Base-by-base conservation (phyloP, 2,329 filamentous ascomycete species). In the Diaporthe vaccinii region DNA sequence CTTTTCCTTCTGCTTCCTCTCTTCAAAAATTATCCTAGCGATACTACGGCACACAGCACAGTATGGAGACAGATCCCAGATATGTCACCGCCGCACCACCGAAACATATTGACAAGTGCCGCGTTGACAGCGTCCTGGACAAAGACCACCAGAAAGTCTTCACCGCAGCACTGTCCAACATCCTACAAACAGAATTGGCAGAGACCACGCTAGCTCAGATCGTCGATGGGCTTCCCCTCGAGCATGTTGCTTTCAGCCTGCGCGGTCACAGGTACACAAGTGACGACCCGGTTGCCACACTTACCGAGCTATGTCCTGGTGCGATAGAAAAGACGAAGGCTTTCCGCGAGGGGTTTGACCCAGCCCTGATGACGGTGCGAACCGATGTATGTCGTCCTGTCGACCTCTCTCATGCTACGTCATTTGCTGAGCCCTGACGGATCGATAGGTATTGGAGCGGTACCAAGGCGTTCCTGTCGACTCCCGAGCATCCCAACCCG, bases 191-290 rank as follows among this genome's bases (percentile, higher is more conserved):
- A 8, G 14, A 67, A 22, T 49, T 73, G 25, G 31, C 57, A 10
- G 44, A 73, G 28, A 65, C 34, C 22, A 73, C 58, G 3, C 49
- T 65, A 12, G 71, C 71, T 20, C 71, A 73, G 44, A 73, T 73
- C 12, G 28, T 73, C 22, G 58, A 73, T 22, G 71, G 71, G 44
- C 57, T 73, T 34, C 58, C 71, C 34, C 71, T 73, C 36, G 22
- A 61, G 58, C 36, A 65, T 4, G 14, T 51, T n/a, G 71, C 31
- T 20, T 70, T 70, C 31, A 28, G 28, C 25, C 17, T 53, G 12
- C 0, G 31, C 28, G 44, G 31, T 12, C 46, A 51, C 36, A 39
- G 46, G 17, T 53, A 51, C 22, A 51, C 67, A 51, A 55, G 15
- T 39, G n/a, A 53, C 3, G 44, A 51, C 46, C 31, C 67, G 10